Evolutionary conservation across 1,284 basidiomycete genomes (phyloP), one percentile per base, ranked within the genome.

Genomic region (Pseudozyma sp.): DNA sequence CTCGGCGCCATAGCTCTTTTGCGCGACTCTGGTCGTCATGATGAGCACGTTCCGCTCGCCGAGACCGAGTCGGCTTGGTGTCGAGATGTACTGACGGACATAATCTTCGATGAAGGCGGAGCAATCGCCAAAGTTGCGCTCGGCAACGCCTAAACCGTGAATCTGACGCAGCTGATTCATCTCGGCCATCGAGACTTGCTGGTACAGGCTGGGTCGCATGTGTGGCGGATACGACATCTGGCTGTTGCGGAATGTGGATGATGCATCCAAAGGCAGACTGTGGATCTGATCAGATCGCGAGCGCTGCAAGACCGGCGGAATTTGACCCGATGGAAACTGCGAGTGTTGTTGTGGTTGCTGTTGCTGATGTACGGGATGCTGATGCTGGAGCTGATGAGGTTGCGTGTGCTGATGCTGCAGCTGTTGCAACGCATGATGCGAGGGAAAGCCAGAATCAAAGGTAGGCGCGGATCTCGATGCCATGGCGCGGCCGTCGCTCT

Each of bases 1-100:
- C 86, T 98, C 95, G 11, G 91, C 94, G 42, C 94, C 94, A 82
- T 98, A 98, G 17, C 92, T 94, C 85, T 97, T 97, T 87, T 98
- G 96, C 3, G 94, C 96, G 42, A 97, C 94, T 82, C 92, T 94
- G 84, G 92, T 94, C 29, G 94, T 95, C 92, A 97, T 94, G 81
- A 98, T 92, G 63, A 97, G 92, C 67, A 98, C 90, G 11, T 93
- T 94, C 54, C 94, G 89, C 85, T 98, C 95, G 49, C 95, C 95
- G 78, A 93, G 91, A 1, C 92, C 91, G 52, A 97, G 88, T 29
- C 94, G 90, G 84, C 97, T 97, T 29, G 90, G 88, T 11, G 93
- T 89, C 31, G 90, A 89, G 52, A 94, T 89, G 84, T 95, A 97
- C 30, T 83, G 67, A 10, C 65, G 59, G 17, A 84, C 69, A 40